phyloP scores from a whole-genome alignment of 176 grass and related monocot genomes.

The Hordeum marinum region DNA sequence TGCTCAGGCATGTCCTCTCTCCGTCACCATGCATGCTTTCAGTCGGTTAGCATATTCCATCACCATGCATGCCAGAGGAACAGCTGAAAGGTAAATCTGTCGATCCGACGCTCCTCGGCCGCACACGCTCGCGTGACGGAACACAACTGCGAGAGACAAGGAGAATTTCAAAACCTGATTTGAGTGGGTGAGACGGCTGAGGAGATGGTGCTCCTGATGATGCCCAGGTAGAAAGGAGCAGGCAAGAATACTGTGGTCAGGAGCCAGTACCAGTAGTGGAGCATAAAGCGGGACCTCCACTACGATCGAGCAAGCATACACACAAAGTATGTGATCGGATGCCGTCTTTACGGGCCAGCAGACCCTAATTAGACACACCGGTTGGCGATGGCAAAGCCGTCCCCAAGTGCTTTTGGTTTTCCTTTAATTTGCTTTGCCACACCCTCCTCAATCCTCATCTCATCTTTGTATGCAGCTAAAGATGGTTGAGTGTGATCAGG shows the following conservation, averaged over 20 bases:
- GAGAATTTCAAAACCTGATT: neutral
- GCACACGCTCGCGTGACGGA: neutral
- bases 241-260: conserved; percentile 3
- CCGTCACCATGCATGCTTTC: neutral
- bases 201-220: conserved; percentile 15
- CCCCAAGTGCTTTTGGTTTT: neutral
- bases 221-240: conserved; percentile 10
- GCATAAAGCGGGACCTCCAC: conserved; percentile 39
- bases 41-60: conserved; percentile 13
- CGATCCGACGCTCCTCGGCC: neutral
- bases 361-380: conserved; percentile 12
- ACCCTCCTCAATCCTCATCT: neutral
- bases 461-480: neutral
- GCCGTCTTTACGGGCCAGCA: conserved; percentile 21
- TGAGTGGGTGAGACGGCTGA: neutral
- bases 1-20: neutral
- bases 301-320: conserved; percentile 18
- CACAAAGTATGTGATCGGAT: conserved; percentile 15
- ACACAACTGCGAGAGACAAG: neutral
- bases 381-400: conserved; percentile 13
- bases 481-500: conserved; percentile 3
- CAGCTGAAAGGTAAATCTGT: neutral
- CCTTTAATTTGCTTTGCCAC: neutral
- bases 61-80: conserved; percentile 8
- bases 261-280: conserved; percentile 38